Percentiles rank a stretch among this genome's conserved stretches.
Evolutionary conservation across 192 early-diverging fungal genomes (phyloP).

Genomic region (Coemansia sp.): DNA sequence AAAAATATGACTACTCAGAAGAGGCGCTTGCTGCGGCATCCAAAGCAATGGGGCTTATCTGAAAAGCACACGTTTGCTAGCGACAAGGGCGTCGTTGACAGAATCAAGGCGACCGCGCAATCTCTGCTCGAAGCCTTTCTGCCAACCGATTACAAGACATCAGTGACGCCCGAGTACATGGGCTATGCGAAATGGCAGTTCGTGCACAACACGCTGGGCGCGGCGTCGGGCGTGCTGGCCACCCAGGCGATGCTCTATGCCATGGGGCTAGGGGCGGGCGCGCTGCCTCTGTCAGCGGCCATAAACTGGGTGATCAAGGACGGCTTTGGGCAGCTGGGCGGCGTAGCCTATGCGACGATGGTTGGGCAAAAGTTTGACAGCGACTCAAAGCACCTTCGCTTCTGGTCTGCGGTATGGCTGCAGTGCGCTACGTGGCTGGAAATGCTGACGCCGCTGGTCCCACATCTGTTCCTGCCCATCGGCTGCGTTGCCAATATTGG

Average conservation of each 20-base stretch:
- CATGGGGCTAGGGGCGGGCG: conserved; percentile 72
- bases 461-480: conserved; percentile 68
- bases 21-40: no score
- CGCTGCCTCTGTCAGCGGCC: conserved; percentile 75
- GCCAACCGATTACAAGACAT: conserved; percentile 70
- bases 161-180: conserved; percentile 71
- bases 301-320: conserved; percentile 93
- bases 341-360: conserved; percentile 76
- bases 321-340: conserved; percentile 80
- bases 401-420: conserved; percentile 66
- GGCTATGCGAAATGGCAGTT: conserved; percentile 78
- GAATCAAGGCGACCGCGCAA: background rate
- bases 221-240: conserved; percentile 75
- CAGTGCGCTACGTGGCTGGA: conserved; percentile 74
- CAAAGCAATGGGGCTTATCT: background rate
- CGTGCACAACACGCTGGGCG: conserved; percentile 70
- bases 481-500: conserved; percentile 79
- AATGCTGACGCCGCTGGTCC: conserved; percentile 76
- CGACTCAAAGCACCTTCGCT: conserved; percentile 78
- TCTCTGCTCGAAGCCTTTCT: conserved; percentile 55
- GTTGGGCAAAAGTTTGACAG: conserved; percentile 77
- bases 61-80: background rate
- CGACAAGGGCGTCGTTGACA: background rate
- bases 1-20: background rate
- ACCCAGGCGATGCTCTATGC: conserved; percentile 84